Base-by-base conservation (phyloP, 139 green algal genomes). In the Chlorella sp. region DNA sequence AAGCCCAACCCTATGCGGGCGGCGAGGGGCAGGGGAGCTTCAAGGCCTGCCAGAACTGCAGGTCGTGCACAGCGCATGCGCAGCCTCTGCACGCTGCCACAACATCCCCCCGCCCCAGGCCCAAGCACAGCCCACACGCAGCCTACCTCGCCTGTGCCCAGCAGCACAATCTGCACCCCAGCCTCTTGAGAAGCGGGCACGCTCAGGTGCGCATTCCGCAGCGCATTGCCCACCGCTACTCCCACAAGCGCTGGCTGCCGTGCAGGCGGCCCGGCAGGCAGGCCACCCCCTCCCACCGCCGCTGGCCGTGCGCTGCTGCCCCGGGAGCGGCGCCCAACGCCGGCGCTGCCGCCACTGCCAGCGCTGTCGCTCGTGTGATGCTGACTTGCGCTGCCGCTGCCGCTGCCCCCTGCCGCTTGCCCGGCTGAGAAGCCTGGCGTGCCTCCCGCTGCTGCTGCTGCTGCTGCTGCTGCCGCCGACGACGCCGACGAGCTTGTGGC, bases 131-230 rank as follows among this genome's bases (percentile, higher is more conserved):
- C n/a, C n/a, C 18, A 18, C 16, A 5, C 76, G 36, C 39, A 36
- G 0, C 3, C 40, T 26, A 87, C 87, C 53, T 92, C 81, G 40
- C 93, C 93, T 69, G 90, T 92, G 36, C 94, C 93, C 73, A 96
- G 90, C 39, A 95, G 39, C 60, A 91, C 93, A 14, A 95, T 21
- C 91, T 96, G 94, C 82, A 91, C n/a, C 4, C 48, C 71, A 5
- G 66, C n/a, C 34, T 12, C 40, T 24, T 26, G 1, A 48, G 9
- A 36, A 34, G 36, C 18, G 2, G 60, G 88, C 36, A 89, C 57
- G 0, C 15, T 64, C 7, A 75, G 18, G 2, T n/a, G 14, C 32
- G 40, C 32, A n/a, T 36, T 66, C 30, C 39, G 69, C 15, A 22
- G 26, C 2, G 79, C 37, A 30, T 69, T 79, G 36, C 83, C 30